phyloP scores from a whole-genome alignment of 345 rosid species.

The Euphorbia pulcherrima region DNA sequence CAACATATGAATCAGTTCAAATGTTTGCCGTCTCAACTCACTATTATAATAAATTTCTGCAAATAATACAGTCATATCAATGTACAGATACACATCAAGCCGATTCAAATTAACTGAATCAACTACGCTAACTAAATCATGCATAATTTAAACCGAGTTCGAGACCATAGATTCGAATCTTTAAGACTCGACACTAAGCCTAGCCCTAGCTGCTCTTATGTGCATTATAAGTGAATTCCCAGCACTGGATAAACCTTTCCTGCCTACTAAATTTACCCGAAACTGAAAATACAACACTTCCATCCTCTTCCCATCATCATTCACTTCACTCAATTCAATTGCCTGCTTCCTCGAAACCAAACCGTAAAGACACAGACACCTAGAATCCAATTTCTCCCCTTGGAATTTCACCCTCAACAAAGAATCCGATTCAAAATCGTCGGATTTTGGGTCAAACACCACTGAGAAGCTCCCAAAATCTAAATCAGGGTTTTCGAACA shows the following conservation, averaged over 20 bases:
- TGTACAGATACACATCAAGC: too few species aligned
- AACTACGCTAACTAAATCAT: too few species aligned
- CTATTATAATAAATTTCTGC: too few species aligned
- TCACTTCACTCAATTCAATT: slow-evolving; percentile 43
- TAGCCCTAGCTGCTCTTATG: slow-evolving; percentile 47
- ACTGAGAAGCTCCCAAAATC: slow-evolving; percentile 47
- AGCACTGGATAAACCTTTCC: slow-evolving; percentile 42
- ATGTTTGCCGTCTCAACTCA: too few species aligned
- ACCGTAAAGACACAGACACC: slow-evolving; percentile 40
- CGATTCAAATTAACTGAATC: too few species aligned
- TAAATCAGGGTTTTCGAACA: slow-evolving; percentile 55
- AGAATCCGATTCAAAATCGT: slow-evolving; percentile 43
- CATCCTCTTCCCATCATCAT: slow-evolving; percentile 48
- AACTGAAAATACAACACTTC: slow-evolving; percentile 34
- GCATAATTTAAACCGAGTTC: too few species aligned
- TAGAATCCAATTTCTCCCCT: slow-evolving; percentile 28
- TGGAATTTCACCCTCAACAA: slow-evolving; percentile 45
- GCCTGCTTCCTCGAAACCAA: slow-evolving; percentile 53
- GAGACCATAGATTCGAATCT: too few species aligned
- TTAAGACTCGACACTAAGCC: slow-evolving; percentile 14
- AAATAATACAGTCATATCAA: too few species aligned
- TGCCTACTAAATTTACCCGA: slow-evolving; percentile 38
- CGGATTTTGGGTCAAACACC: slow-evolving; percentile 53
- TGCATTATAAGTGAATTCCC: slow-evolving; percentile 50
- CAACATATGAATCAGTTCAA: too few species aligned